These are phyloP conservation scores for Saccharomyces cerevisiae DNA, from an alignment of 805 yeast species.

Conservation along the genomic window DNA sequence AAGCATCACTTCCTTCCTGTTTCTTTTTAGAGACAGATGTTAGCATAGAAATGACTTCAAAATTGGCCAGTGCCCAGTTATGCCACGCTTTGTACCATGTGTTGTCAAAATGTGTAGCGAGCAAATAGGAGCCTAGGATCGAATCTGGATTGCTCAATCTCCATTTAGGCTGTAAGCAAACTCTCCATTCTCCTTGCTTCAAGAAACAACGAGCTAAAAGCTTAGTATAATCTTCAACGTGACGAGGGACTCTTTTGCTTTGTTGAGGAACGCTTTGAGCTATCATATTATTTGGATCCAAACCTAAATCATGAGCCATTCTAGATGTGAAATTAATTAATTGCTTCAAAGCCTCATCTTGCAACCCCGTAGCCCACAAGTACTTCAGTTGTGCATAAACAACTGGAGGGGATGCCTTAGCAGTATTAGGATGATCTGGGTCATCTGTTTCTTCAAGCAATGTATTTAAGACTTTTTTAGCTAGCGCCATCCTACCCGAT, in stretches of 20 bases:
- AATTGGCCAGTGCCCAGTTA: slow-evolving; percentile 97
- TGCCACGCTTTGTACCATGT: slow-evolving; percentile 99
- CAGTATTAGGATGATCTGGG: slow-evolving; percentile 41
- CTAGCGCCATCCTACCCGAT: slow-evolving; percentile 83
- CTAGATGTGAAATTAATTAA: slow-evolving; percentile 84
- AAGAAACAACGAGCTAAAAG: slow-evolving; percentile 87
- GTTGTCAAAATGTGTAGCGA: slow-evolving; percentile 90
- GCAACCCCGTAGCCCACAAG: slow-evolving; percentile 93
- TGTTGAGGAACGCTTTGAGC: slow-evolving; percentile 75
- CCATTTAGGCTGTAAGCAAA: slow-evolving; percentile 74
- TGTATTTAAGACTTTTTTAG: slow-evolving; percentile 81
- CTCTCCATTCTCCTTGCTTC: slow-evolving; percentile 98
- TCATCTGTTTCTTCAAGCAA: slow-evolving; percentile 69
- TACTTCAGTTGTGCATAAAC: slow-evolving; percentile 94
- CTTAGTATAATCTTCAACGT: slow-evolving; percentile 74
- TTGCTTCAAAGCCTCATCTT: slow-evolving; percentile 76
- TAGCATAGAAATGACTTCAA: slow-evolving; percentile 76
- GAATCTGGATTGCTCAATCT: slow-evolving; percentile 68
- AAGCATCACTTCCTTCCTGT: slow-evolving; percentile 10
- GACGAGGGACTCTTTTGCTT: slow-evolving; percentile 40
- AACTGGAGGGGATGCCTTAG: slow-evolving; percentile 91
- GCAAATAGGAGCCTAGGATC: slow-evolving; percentile 79
- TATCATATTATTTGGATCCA: slow-evolving; percentile 79
- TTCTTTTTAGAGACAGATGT: slow-evolving; percentile 24
- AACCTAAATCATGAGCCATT: slow-evolving; percentile 80